Conservation (phyloP, 345 rosid species). For the Microcos paniculata region DNA sequence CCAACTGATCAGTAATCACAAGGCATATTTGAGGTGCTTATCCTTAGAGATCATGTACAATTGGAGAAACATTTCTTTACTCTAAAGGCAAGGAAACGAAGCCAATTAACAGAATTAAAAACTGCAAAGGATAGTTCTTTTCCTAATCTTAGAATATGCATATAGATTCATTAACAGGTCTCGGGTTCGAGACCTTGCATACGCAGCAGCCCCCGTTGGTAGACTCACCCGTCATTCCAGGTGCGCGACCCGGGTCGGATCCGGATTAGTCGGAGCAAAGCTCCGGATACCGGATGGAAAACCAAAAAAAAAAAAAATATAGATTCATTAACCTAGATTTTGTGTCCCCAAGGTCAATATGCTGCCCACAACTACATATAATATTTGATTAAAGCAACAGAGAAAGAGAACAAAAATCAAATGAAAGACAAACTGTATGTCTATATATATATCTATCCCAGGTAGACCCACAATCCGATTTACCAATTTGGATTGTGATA, state of each 20-base stretch:
- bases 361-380: not conserved
- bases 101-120: not conserved
- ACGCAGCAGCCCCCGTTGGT: too few relatives aligned
- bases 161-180: not conserved
- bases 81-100: not conserved
- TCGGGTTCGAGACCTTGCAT: too few relatives aligned
- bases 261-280: too few relatives aligned
- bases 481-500: not conserved
- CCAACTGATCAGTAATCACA: slow-evolving; percentile 1
- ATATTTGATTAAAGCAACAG: not conserved
- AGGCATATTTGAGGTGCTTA: not conserved
- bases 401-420: not conserved
- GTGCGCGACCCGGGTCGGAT: too few relatives aligned
- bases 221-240: too few relatives aligned
- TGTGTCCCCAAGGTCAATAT: not conserved
- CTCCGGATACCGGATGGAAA: too few relatives aligned
- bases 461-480: not conserved
- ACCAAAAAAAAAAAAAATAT: too few relatives aligned
- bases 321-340: too few relatives aligned
- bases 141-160: not conserved
- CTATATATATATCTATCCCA: not conserved
- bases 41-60: not conserved
- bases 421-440: not conserved
- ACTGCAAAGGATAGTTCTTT: not conserved
- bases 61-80: not conserved